Evolutionary conservation across 2,329 filamentous ascomycete species (phyloP).

Genomic region (Talaromyces sp.): DNA sequence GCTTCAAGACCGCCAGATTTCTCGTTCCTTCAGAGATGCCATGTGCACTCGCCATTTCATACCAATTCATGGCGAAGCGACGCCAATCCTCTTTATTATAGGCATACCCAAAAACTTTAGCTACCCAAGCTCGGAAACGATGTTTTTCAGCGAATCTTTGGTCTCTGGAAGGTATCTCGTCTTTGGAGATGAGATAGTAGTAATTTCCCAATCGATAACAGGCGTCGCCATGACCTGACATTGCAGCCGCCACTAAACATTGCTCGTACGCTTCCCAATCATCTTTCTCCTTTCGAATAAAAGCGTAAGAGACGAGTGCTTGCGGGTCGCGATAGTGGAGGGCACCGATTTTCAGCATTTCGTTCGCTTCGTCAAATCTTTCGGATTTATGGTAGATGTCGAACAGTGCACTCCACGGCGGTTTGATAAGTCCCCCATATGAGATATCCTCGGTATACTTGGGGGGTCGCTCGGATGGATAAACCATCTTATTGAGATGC

Average conservation of each 20-base stretch:
- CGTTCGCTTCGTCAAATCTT: conserved; percentile 20
- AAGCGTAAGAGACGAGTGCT: conserved; percentile 29
- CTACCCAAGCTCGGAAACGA: conserved; percentile 10
- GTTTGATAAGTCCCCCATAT: conserved; percentile 18
- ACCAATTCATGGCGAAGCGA: conserved; percentile 35
- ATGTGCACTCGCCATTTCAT: conserved; percentile 26
- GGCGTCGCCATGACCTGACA: conserved; percentile 27
- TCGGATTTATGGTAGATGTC: conserved; percentile 22
- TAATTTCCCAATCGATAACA: conserved; percentile 36
- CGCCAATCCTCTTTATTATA: conserved; percentile 26
- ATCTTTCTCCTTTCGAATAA: conserved; percentile 23
- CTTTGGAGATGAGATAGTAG: conserved; percentile 34
- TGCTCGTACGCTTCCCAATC: conserved; percentile 33
- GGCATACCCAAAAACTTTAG: conserved; percentile 17
- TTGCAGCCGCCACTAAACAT: conserved; percentile 35
- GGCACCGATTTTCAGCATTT: conserved; percentile 28
- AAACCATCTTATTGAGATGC: conserved; percentile 25
- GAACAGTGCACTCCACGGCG: conserved; percentile 31
- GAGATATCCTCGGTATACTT: conserved; percentile 17
- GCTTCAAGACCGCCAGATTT: conserved; percentile 29
- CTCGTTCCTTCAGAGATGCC: conserved; percentile 26
- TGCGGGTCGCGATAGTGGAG: conserved; percentile 31
- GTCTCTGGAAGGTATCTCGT: conserved; percentile 26
- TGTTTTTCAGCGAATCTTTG: conserved; percentile 11
- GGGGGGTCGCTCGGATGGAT: conserved; percentile 17